Percentiles rank a stretch among this genome's conserved stretches.
These are phyloP conservation scores for Synchytrium microbalum DNA, from an alignment of 371 early-diverging fungal genomes.

Conservation along the genomic window DNA sequence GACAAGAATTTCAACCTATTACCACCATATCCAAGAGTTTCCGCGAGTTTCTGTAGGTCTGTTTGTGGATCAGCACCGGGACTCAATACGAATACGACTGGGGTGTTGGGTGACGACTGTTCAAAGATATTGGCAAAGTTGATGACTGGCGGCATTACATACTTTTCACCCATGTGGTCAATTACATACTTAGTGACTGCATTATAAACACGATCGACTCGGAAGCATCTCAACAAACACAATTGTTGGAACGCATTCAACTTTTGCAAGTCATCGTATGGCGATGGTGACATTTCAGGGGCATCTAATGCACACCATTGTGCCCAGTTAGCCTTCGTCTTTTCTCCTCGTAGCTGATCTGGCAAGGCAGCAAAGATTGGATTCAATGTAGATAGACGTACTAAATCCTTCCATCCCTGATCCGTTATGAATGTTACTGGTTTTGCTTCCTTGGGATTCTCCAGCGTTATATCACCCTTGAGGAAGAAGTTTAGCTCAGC, in stretches of 20 bases:
- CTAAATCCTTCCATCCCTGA: slow-evolving; percentile 51
- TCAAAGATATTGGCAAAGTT: slow-evolving; percentile 53
- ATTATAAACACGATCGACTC: slow-evolving; percentile 50
- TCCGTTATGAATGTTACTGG: slow-evolving; percentile 44
- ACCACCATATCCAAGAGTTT: slow-evolving; percentile 46
- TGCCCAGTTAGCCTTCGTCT: slow-evolving; percentile 27
- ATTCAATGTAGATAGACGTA: slow-evolving; percentile 30
- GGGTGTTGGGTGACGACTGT: slow-evolving; percentile 48
- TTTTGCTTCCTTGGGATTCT: slow-evolving; percentile 32
- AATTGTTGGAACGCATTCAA: slow-evolving; percentile 45
- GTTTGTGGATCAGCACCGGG: slow-evolving; percentile 55
- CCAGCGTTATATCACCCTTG: slow-evolving; percentile 51
- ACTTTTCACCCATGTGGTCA: slow-evolving; percentile 49
- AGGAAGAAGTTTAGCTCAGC: slow-evolving; percentile 51
- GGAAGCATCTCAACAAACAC: slow-evolving; percentile 48
- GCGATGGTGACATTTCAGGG: slow-evolving; percentile 39
- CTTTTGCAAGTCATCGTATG: slow-evolving; percentile 36
- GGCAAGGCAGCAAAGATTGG: slow-evolving; percentile 33
- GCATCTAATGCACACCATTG: slow-evolving; percentile 42
- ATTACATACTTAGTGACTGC: slow-evolving; percentile 52
- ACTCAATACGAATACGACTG: slow-evolving; percentile 52
- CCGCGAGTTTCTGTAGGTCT: slow-evolving; percentile 51
- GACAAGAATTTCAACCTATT: slow-evolving; percentile 50
- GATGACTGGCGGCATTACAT: slow-evolving; percentile 55
- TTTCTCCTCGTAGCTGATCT: slow-evolving; percentile 30